Conservation (phyloP, 2,329 filamentous ascomycete genomes). For the Juglanconis sp. region DNA sequence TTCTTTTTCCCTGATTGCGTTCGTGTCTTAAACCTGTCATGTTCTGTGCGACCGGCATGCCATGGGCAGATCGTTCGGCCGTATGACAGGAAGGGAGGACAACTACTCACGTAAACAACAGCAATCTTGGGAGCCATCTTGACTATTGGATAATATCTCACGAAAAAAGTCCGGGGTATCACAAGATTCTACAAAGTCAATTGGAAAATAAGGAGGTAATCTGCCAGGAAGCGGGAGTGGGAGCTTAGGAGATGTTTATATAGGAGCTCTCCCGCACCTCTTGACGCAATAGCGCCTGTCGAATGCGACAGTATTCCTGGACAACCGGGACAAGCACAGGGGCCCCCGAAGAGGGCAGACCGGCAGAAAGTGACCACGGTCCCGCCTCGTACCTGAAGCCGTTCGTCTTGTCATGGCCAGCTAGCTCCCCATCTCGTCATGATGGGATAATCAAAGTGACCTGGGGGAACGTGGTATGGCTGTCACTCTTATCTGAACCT, state of each 20-base stretch:
- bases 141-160: slow-evolving; percentile 25
- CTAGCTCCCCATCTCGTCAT: slow-evolving; percentile 22
- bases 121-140: slow-evolving; percentile 88
- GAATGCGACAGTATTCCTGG: slow-evolving; percentile 2
- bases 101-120: slow-evolving; percentile 74
- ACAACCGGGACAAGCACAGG: not conserved
- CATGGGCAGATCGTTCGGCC: not conserved
- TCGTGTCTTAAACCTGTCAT: no score
- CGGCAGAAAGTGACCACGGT: not conserved
- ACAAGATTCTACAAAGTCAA: not conserved
- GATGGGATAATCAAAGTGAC: slow-evolving; percentile 23
- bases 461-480: not conserved
- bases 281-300: slow-evolving; percentile 7
- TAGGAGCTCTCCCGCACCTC: not conserved
- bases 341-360: not conserved
- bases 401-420: not conserved
- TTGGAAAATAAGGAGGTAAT: not conserved
- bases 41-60: not conserved
- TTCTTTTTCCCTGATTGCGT: not conserved
- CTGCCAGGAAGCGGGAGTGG: not conserved
- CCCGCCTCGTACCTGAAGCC: not conserved
- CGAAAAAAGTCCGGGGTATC: not conserved
- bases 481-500: not conserved
- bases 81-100: slow-evolving; percentile 4
- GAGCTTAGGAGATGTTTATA: slow-evolving; percentile 6